Conservation (phyloP, 2,329 filamentous ascomycete genomes). For the Bipolaris oryzae region DNA sequence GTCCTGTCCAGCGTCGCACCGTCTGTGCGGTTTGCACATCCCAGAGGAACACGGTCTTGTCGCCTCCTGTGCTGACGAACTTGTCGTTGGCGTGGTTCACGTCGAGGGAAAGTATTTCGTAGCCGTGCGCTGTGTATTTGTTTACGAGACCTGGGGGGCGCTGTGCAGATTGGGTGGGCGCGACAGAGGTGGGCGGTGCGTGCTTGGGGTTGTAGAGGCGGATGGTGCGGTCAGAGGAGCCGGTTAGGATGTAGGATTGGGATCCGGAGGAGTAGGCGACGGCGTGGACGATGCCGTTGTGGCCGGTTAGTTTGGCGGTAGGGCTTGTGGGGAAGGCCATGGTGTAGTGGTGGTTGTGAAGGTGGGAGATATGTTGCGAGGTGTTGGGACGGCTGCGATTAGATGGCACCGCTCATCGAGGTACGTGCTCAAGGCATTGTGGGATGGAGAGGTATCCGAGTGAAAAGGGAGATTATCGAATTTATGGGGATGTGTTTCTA, state of each 20-base stretch:
- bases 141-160: conserved; percentile 69
- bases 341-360: conserved; percentile 26
- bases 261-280: conserved; percentile 57
- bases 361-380: background rate
- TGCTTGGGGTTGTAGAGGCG: conserved; percentile 82
- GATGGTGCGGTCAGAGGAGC: conserved; percentile 82
- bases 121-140: conserved; percentile 87
- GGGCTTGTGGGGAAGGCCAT: conserved; percentile 50
- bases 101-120: conserved; percentile 83
- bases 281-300: conserved; percentile 56
- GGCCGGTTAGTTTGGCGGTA: conserved; percentile 50
- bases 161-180: conserved; percentile 32
- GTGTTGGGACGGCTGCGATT: background rate
- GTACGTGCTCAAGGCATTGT: conserved; percentile 30
- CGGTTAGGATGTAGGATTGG: conserved; percentile 73
- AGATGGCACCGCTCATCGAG: conserved; percentile 8
- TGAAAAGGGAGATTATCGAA: background rate
- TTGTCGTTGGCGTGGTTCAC: conserved; percentile 77
- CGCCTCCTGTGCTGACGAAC: conserved; percentile 87
- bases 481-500: background rate
- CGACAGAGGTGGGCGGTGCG: conserved; percentile 48
- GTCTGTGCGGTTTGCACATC: conserved; percentile 85
- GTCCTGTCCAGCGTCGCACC: conserved; percentile 74
- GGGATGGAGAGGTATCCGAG: background rate
- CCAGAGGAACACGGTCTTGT: conserved; percentile 92